Conservation (phyloP, 2,329 filamentous ascomycete genomes). For the Helotiales sp. region DNA sequence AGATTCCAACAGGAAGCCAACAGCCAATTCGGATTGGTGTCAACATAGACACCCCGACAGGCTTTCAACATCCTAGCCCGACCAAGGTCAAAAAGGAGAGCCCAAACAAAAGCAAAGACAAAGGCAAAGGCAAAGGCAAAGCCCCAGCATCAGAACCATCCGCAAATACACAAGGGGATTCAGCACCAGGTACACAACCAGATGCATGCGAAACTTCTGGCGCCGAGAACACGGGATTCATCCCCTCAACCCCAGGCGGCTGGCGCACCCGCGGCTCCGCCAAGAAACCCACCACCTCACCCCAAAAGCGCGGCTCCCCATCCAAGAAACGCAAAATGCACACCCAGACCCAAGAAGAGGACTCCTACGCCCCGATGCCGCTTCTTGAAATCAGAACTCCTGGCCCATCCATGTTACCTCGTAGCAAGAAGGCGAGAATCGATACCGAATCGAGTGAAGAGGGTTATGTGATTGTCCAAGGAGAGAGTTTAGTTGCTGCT, state of each 20-base stretch:
- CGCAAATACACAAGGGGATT: background rate
- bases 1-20: background rate
- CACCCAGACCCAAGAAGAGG: background rate
- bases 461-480: background rate
- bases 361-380: background rate
- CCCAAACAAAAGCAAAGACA: background rate
- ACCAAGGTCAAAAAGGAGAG: background rate
- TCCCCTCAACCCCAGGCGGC: background rate
- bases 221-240: conserved; percentile 2
- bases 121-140: background rate
- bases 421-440: background rate
- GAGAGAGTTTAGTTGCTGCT: background rate
- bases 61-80: background rate
- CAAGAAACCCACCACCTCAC: background rate
- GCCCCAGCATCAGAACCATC: background rate
- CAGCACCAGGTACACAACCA: background rate
- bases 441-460: background rate
- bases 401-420: background rate
- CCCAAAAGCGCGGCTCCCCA: background rate
- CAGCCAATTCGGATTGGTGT: too few species aligned
- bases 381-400: background rate
- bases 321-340: conserved; percentile 10
- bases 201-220: background rate
- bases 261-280: background rate
- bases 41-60: background rate